A percentile compares a stretch with the other conserved stretches of the same genome.
These are phyloP conservation scores for Cryoendolithus antarcticus DNA, from an alignment of 2,329 filamentous ascomycete species.

Conservation along the genomic window DNA sequence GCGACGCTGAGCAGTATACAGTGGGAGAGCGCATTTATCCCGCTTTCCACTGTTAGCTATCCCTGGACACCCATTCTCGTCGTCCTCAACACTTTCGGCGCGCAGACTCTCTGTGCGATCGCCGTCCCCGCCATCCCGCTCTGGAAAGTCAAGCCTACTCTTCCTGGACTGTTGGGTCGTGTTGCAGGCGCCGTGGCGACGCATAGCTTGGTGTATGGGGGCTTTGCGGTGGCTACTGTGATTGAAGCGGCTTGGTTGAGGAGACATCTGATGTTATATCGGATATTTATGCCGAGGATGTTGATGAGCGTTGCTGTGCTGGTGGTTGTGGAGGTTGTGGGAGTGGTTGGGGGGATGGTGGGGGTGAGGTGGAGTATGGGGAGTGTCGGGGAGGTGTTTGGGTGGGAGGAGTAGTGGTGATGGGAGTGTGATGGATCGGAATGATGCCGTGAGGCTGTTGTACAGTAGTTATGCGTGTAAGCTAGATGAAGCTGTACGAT, in stretches of 20 bases:
- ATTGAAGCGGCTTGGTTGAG: constrained; percentile 80
- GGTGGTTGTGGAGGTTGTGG: constrained; percentile 64
- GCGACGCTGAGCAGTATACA: constrained; percentile 78
- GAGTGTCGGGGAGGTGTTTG: constrained; percentile 79
- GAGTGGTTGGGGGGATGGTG: constrained; percentile 56
- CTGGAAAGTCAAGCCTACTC: constrained; percentile 79
- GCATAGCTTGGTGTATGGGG: constrained; percentile 71
- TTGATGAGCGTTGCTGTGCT: constrained; percentile 66
- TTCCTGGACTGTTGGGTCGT: constrained; percentile 49
- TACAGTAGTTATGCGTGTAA: no score
- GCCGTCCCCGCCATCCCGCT: constrained; percentile 70
- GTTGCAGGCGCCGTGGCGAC: constrained; percentile 59
- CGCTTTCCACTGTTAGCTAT: constrained; percentile 69
- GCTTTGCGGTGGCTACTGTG: constrained; percentile 73
- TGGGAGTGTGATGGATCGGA: no score
- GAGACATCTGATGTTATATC: constrained; percentile 89
- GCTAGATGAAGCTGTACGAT: no score
- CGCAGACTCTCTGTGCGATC: constrained; percentile 70
- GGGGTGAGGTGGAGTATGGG: constrained; percentile 65
- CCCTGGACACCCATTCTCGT: constrained; percentile 81
- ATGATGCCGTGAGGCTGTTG: no score
- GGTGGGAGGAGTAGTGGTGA: constrained; percentile 41
- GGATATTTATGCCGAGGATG: constrained; percentile 84
- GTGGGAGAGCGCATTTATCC: constrained; percentile 92
- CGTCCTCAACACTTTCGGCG: constrained; percentile 74